Conservation (phyloP, 2,329 filamentous ascomycete species). For the Paraphoma chrysanthemicola region DNA sequence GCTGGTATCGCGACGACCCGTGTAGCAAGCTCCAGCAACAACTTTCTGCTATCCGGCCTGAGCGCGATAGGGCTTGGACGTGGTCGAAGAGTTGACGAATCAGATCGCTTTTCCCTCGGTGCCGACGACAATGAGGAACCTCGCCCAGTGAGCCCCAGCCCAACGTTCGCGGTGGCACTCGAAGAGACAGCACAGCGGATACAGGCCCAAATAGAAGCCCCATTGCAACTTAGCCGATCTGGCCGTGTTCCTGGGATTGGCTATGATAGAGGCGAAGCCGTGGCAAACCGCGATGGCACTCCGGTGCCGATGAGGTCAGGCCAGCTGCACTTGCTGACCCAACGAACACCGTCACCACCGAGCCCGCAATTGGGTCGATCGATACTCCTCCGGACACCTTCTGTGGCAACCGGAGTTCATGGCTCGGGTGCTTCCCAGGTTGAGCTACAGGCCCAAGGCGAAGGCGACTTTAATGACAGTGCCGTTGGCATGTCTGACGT, state of each 20-base stretch:
- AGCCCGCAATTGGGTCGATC: background rate
- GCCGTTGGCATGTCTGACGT: background rate
- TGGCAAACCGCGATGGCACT: background rate
- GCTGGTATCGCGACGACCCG: too few relatives aligned
- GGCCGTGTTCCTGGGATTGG: background rate
- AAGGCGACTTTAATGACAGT: background rate
- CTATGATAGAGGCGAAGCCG: background rate
- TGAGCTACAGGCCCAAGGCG: too few relatives aligned
- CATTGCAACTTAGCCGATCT: background rate
- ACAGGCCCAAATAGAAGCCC: background rate
- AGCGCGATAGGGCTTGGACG: too few relatives aligned
- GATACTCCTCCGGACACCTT: background rate
- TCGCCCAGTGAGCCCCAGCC: too few relatives aligned
- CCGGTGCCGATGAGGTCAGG: background rate
- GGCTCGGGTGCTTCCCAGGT: too few relatives aligned
- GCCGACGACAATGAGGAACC: too few relatives aligned
- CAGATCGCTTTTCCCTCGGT: too few relatives aligned
- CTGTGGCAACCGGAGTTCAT: background rate
- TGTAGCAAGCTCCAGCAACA: too few relatives aligned
- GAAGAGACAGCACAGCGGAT: background rate
- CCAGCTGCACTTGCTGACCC: background rate
- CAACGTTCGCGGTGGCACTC: too few relatives aligned
- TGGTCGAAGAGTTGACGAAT: too few relatives aligned
- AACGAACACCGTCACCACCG: background rate
- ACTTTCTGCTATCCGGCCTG: too few relatives aligned